These are phyloP conservation scores for Chamaenerion angustifolium DNA, from an alignment of 345 rosid genomes.

Conservation along the genomic window DNA sequence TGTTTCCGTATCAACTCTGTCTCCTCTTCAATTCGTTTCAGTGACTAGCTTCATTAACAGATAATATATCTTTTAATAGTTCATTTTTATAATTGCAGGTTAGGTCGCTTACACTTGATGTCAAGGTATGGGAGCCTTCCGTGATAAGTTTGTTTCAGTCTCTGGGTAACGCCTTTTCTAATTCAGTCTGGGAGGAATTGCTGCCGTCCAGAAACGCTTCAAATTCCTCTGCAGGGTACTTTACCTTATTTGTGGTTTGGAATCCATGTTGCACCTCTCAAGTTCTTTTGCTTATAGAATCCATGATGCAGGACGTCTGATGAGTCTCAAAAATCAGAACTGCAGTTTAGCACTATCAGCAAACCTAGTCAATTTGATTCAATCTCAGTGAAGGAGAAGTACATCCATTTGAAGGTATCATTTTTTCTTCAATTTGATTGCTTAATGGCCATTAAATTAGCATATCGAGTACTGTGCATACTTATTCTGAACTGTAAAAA, in stretches of 20 bases:
- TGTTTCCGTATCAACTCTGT: no score
- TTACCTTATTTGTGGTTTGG: neutral
- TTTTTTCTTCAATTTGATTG: neutral
- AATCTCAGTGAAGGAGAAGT: slow-evolving; percentile 87
- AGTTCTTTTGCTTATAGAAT: neutral
- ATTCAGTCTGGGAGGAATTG: slow-evolving; percentile 96
- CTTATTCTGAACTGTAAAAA: no score
- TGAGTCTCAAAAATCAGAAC: slow-evolving; percentile 50
- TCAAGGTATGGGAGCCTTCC: slow-evolving; percentile 96
- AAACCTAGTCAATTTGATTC: slow-evolving; percentile 67
- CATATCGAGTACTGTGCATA: no score
- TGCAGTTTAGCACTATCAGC: slow-evolving; percentile 21
- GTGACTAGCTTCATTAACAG: no score
- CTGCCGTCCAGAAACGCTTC: slow-evolving; percentile 75
- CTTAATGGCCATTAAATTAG: no score
- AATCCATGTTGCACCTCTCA: slow-evolving; percentile 1
- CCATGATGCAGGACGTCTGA: slow-evolving; percentile 21
- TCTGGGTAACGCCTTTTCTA: slow-evolving; percentile 77
- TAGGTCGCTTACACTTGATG: slow-evolving; percentile 95
- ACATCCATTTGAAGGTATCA: slow-evolving; percentile 86
- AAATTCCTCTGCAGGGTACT: slow-evolving; percentile 45
- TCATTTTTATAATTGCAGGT: slow-evolving; percentile 35
- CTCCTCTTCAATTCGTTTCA: no score
- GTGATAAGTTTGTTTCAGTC: slow-evolving; percentile 94
- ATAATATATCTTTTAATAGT: no score